Conservation (phyloP, 116 monocot genomes). For the Thalassia testudinum region DNA sequence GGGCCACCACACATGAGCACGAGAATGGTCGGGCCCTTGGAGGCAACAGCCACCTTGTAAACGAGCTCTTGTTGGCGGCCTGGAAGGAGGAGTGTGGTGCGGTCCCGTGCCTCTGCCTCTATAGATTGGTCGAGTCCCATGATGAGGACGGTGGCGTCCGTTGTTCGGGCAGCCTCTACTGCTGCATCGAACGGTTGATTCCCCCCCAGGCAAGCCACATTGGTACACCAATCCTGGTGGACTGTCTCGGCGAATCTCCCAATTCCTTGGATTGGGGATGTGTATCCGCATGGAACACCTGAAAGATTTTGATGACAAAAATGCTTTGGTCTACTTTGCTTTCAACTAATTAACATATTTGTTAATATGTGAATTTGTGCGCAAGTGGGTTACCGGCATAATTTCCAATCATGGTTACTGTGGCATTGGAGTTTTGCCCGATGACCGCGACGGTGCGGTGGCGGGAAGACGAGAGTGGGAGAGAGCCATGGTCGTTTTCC, state of each 20-base stretch:
- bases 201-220: conserved; percentile 44
- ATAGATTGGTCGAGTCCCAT: conserved; percentile 19
- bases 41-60: conserved; percentile 26
- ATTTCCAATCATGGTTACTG: conserved; percentile 79
- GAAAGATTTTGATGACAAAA: not conserved
- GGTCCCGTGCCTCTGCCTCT: conserved; percentile 38
- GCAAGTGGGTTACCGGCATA: conserved; percentile 63
- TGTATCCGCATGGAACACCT: conserved; percentile 77
- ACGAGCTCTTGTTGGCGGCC: conserved; percentile 55
- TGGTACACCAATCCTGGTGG: conserved; percentile 37
- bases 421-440: conserved; percentile 66
- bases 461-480: conserved; percentile 23
- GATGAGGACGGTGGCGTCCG: conserved; percentile 26
- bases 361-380: too few relatives aligned
- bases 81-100: conserved; percentile 36
- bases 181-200: conserved; percentile 54
- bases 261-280: conserved; percentile 57
- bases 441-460: conserved; percentile 41
- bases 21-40: conserved; percentile 26
- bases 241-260: conserved; percentile 14
- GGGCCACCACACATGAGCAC: conserved; percentile 53
- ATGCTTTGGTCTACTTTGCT: too few relatives aligned
- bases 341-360: too few relatives aligned
- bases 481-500: conserved; percentile 17
- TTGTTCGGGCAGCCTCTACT: conserved; percentile 10